Evolutionary conservation across 75 land plant species (phyloP).

Genomic region (Cupressus sempervirens): DNA sequence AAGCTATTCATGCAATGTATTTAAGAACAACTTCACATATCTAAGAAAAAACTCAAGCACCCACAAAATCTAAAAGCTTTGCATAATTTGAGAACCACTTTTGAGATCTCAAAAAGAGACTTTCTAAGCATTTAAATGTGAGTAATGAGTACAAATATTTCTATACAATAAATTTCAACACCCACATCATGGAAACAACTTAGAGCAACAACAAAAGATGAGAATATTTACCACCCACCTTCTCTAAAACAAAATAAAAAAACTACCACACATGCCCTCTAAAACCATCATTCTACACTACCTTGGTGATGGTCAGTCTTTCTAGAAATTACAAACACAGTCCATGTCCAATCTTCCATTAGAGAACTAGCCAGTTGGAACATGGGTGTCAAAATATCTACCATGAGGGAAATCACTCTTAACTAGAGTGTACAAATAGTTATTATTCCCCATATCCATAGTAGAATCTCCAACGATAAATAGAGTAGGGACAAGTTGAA

Average conservation of each 20-base stretch:
- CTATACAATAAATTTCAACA: background rate
- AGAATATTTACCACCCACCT: background rate
- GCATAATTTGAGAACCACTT: no score
- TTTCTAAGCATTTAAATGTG: no score
- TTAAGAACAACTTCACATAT: no score
- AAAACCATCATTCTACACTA: no score
- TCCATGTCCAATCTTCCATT: constrained; percentile 22
- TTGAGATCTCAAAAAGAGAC: no score
- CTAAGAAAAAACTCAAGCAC: no score
- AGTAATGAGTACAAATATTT: background rate
- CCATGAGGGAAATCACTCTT: constrained; percentile 28
- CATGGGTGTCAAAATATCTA: constrained; percentile 21
- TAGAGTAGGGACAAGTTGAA: constrained; percentile 17
- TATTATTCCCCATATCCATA: constrained; percentile 28
- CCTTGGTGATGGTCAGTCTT: background rate
- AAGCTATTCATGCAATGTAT: no score
- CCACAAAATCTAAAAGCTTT: no score
- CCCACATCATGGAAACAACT: background rate
- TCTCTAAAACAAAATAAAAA: no score
- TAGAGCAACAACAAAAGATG: no score
- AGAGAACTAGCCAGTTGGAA: constrained; percentile 20
- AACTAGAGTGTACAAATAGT: constrained; percentile 18
- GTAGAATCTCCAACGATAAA: constrained; percentile 29
- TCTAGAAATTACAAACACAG: constrained; percentile 16
- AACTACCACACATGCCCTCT: no score